Conservation (phyloP, 495 filamentous ascomycete species). For the Penicillium pulvis region DNA sequence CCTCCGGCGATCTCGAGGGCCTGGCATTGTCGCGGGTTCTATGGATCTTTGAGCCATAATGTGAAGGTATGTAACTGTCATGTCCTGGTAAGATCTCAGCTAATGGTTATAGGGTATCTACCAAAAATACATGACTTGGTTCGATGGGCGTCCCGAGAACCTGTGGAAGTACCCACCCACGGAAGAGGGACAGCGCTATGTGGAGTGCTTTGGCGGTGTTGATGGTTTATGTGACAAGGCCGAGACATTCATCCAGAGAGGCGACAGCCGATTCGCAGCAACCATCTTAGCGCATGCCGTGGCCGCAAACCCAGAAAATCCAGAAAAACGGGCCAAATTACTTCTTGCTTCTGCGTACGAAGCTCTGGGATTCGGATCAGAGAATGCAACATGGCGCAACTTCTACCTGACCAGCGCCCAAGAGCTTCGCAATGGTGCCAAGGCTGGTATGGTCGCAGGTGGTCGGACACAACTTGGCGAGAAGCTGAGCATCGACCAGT, state of each 20-base stretch:
- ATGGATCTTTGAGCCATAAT: constrained; percentile 42
- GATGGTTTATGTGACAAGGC: constrained; percentile 26
- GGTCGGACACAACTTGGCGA: constrained; percentile 12
- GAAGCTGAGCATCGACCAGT: constrained; percentile 15
- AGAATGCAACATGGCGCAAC: constrained; percentile 34
- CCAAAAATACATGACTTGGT: constrained; percentile 42
- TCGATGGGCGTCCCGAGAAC: constrained; percentile 39
- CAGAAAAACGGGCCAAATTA: constrained; percentile 5
- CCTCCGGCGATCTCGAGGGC: constrained; percentile 25
- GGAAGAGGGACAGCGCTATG: constrained; percentile 29
- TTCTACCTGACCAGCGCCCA: constrained; percentile 15
- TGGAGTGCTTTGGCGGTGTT: constrained; percentile 27
- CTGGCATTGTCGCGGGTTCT: constrained; percentile 34
- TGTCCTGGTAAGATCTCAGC: too few relatives aligned
- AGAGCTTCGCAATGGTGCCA: too few relatives aligned
- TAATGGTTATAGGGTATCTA: constrained; percentile 29
- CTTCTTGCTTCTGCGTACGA: constrained; percentile 24
- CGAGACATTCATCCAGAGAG: constrained; percentile 7
- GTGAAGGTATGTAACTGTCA: constrained; percentile 23
- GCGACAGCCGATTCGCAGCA: constrained; percentile 31
- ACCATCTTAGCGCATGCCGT: constrained; percentile 30
- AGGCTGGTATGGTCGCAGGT: constrained; percentile 3
- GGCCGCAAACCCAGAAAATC: constrained; percentile 15
- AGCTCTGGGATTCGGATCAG: constrained; percentile 30
- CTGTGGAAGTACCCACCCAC: constrained; percentile 38